These are phyloP conservation scores for Musa schizocarpa DNA, from an alignment of 176 grass and related monocot genomes.

Conservation along the genomic window DNA sequence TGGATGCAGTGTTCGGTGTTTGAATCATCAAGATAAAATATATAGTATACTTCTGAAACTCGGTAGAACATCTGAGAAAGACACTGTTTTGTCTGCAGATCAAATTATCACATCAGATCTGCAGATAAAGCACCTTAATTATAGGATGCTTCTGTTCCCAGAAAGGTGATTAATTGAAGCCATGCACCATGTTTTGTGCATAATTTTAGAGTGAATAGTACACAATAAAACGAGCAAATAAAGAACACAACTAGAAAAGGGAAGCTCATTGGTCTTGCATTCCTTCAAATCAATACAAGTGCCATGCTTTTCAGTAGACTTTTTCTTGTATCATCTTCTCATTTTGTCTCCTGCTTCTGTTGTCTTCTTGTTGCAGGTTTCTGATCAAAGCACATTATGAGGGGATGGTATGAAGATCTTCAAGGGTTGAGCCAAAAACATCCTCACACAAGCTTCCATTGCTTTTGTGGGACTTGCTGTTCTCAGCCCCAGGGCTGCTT, in stretches of 20 bases:
- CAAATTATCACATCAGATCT: too few species aligned
- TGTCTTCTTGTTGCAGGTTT: neutral
- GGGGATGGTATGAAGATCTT: neutral
- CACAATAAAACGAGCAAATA: neutral
- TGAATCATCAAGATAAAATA: too few species aligned
- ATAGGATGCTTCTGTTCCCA: too few species aligned
- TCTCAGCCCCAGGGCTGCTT: conserved; percentile 6
- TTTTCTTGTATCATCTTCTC: neutral
- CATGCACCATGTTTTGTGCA: too few species aligned
- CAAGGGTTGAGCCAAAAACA: conserved; percentile 17
- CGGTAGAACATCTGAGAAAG: too few species aligned
- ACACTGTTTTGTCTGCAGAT: too few species aligned
- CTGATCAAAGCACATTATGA: neutral
- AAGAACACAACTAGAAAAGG: neutral
- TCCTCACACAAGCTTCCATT: conserved; percentile 19
- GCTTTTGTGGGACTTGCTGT: conserved; percentile 8
- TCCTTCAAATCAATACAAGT: neutral
- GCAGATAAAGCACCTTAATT: too few species aligned
- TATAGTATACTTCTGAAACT: too few species aligned
- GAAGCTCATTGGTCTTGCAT: neutral
- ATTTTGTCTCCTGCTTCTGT: neutral
- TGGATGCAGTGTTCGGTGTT: too few species aligned
- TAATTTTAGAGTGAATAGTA: neutral
- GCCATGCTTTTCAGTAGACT: neutral
- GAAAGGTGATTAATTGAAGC: too few species aligned